Evolutionary conservation across 768 basidiomycete species (phyloP).

Genomic region (Cantharellus anzutake): DNA sequence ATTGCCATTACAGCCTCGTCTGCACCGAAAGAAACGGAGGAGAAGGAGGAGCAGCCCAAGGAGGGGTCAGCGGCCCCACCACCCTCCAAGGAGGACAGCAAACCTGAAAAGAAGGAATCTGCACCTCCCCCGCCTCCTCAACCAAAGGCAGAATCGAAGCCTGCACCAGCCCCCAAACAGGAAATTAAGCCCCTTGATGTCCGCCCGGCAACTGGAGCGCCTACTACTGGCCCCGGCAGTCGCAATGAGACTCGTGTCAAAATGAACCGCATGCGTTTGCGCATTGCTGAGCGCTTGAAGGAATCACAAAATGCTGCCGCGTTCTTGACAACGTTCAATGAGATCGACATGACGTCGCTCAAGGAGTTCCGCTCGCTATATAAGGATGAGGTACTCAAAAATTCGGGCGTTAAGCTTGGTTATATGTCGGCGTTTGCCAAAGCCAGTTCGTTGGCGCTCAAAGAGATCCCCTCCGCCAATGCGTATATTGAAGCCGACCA

Average conservation of each 20-base stretch:
- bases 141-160: constrained; percentile 15
- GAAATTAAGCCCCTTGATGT: constrained; percentile 20
- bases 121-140: constrained; percentile 11
- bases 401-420: constrained; percentile 88
- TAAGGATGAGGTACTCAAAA: constrained; percentile 81
- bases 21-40: constrained; percentile 10
- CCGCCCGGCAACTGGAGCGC: constrained; percentile 18
- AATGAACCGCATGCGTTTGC: constrained; percentile 96
- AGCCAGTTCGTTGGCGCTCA: constrained; percentile 64
- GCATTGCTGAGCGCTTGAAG: constrained; percentile 94
- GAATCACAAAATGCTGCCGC: constrained; percentile 95
- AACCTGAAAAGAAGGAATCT: background rate
- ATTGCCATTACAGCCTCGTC: background rate
- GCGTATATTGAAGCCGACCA: constrained; percentile 60
- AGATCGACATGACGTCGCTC: constrained; percentile 96
- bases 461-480: constrained; percentile 87
- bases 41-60: constrained; percentile 16
- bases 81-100: constrained; percentile 12
- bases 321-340: constrained; percentile 96
- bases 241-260: constrained; percentile 86
- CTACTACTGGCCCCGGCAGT: constrained; percentile 27
- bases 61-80: background rate
- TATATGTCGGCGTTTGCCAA: constrained; percentile 97
- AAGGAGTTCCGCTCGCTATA: constrained; percentile 85
- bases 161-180: constrained; percentile 17